phyloP scores from a whole-genome alignment of 2,329 filamentous ascomycete species.

The Amauroascus verrucosus region DNA sequence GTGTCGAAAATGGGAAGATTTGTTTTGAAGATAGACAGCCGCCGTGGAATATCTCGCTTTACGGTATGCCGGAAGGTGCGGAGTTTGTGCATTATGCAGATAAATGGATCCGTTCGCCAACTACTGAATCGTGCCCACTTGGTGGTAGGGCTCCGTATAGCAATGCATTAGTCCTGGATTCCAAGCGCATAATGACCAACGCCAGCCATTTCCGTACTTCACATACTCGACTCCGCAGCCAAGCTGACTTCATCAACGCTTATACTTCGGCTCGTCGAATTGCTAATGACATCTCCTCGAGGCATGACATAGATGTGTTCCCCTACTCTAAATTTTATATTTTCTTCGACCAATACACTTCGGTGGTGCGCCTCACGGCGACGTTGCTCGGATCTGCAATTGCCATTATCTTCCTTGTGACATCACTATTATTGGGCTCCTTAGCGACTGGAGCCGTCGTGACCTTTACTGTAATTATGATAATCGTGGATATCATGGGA shows the following conservation, averaged over 20 bases:
- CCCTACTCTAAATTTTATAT: conserved; percentile 97
- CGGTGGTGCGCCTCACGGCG: conserved; percentile 69
- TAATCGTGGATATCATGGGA: conserved; percentile 83
- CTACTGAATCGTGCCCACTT: conserved; percentile 73
- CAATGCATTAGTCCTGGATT: conserved; percentile 69
- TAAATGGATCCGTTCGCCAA: conserved; percentile 71
- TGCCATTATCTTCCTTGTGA: conserved; percentile 72
- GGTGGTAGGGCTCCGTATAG: conserved; percentile 83
- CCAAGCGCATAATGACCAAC: conserved; percentile 54
- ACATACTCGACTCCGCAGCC: conserved; percentile 76
- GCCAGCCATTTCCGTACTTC: conserved; percentile 87
- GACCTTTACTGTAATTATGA: conserved; percentile 83
- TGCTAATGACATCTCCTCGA: conserved; percentile 59
- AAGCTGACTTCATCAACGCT: conserved; percentile 84
- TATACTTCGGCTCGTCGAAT: conserved; percentile 86
- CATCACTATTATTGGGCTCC: conserved; percentile 72
- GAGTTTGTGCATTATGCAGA: conserved; percentile 82
- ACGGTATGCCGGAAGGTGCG: conserved; percentile 84
- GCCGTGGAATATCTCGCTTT: conserved; percentile 78
- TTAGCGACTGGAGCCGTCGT: conserved; percentile 71
- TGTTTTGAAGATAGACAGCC: conserved; percentile 73
- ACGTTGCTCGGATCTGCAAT: conserved; percentile 73
- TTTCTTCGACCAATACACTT: conserved; percentile 95
- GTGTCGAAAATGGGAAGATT: conserved; percentile 56
- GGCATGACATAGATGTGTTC: conserved; percentile 74